Evolutionary conservation across 768 basidiomycete species (phyloP).

Genomic region (Auriscalpium orientale): DNA sequence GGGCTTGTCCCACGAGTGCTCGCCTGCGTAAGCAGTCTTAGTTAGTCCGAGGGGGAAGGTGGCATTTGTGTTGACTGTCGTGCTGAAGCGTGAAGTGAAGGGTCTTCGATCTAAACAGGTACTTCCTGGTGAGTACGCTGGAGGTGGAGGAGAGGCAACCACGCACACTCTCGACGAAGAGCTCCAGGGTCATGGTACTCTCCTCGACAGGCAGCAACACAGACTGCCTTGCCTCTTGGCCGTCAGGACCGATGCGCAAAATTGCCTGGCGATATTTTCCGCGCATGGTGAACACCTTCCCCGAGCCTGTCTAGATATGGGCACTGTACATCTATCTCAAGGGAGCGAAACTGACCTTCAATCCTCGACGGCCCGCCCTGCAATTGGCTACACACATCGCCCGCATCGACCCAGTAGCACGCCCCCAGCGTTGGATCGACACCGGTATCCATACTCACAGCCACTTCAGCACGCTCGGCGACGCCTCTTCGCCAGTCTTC

Average conservation of each 20-base stretch:
- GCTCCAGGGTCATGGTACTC: slow-evolving; percentile 42
- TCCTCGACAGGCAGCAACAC: slow-evolving; percentile 51
- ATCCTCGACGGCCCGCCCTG: not conserved
- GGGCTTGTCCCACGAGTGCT: no score
- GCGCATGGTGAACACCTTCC: slow-evolving; percentile 53
- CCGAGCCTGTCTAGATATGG: slow-evolving; percentile 43
- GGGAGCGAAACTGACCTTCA: not conserved
- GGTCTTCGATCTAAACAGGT: no score
- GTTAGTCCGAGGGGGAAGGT: no score
- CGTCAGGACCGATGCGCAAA: slow-evolving; percentile 51
- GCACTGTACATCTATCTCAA: not conserved
- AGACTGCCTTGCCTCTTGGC: slow-evolving; percentile 40
- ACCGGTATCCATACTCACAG: no score
- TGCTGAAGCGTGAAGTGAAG: no score
- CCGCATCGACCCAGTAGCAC: no score
- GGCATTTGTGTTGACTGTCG: no score
- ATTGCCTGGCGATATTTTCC: slow-evolving; percentile 66
- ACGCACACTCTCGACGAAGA: slow-evolving; percentile 55
- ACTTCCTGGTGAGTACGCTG: no score
- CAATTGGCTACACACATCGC: not conserved
- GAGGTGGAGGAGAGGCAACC: not conserved
- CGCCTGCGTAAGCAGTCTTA: no score
- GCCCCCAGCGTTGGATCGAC: no score
- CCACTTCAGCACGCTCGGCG: no score
- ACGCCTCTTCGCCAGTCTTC: no score